Evolutionary conservation across 345 rosid genomes (phyloP), one percentile per base, ranked within the genome.

Genomic region (Dipteronia dyeriana): DNA sequence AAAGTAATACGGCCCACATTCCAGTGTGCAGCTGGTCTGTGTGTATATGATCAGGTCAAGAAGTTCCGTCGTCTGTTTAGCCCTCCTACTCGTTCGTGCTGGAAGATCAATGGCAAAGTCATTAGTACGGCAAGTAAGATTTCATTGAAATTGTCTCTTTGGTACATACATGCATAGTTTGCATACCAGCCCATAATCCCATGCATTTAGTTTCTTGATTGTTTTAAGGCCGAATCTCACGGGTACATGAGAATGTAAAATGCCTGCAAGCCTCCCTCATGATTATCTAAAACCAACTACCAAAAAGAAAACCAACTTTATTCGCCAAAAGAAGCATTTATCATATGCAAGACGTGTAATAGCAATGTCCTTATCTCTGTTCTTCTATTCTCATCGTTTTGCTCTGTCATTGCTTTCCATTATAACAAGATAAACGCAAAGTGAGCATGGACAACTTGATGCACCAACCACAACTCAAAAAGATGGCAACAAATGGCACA

Each of bases 11-110:
- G 45, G 9, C 47, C 9, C 34, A 76, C 69, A 76, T 80, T 70
- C 39, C 86, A 94, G 98, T 82, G 74, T 75, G 98, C 98, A 0
- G 94, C 92, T 59, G 97, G 98, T 78, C 80, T 85, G 22, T 90
- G 94, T 73, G 70, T 90, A 84, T 88, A 91, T 73, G 90, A 91
- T 79, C 84, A 88, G 68, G 84, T 94, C 64, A 94, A 88, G 87
- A 80, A 74, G 76, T 85, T 84, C 59, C 90, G 87, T 39, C 63
- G 73, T 49, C 74, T 94, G 79, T 81, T 90, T 61, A 80, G 82
- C 4, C 88, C 91, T 43, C 90, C 94, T 67, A 56, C 80, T 49
- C 90, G 82, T 53, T 65, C 87, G 14, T 74, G 82, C 65, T 85
- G 82, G 91, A 91, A 92, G 81, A 80, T 66, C 77, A 83, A 82